Base-by-base conservation (phyloP, 176 grass and related monocot genomes). In the Leersia perrieri region DNA sequence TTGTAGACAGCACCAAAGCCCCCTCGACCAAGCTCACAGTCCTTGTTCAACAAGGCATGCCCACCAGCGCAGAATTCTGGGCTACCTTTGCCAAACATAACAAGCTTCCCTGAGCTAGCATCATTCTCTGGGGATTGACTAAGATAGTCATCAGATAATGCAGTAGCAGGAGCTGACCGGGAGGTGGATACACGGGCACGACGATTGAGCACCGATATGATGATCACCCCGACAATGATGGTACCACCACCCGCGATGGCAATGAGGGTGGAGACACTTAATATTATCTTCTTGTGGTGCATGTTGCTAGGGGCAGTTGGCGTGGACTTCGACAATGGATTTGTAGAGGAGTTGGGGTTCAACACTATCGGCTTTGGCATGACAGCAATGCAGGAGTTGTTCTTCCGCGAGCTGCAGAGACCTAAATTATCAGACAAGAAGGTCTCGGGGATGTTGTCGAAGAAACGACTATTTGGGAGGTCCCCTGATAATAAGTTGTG, bases 1-100 rank as follows among this genome's bases (percentile, higher is more conserved):
- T 98, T 98, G 78, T 98, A 98, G 20, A 98, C 95, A 3, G 95
- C 82, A 79, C 95, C 95, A 51, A 98, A 98, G 15, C 95, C 95
- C 57, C 95, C 95, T 27, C 95, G 90, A 11, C 95, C 95, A 38
- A 98, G 91, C 83, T 98, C 95, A 33, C 95, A 98, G 61, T 98
- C 92, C 80, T 98, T 98, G 33, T 95, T 95, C 80, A 98, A 80
- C 63, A 98, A 57, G 7, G 95, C 92, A 83, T 98, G 95, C 14
- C 89, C 95, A 80, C 85, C 84, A 1, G 90, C 75, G 23, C 86
- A 91, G 72, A 98, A 98, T 65, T 91, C 90, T 23, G 87, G 87
- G 77, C 93, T 89, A 25, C 82, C 85, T 66, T 93, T 86, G n/a
- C 91, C 92, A 82, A 98, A 94, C 95, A 92, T 93, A 10, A 98